Conservation (phyloP, 1,284 basidiomycete genomes). For the Trametes versicolor region DNA sequence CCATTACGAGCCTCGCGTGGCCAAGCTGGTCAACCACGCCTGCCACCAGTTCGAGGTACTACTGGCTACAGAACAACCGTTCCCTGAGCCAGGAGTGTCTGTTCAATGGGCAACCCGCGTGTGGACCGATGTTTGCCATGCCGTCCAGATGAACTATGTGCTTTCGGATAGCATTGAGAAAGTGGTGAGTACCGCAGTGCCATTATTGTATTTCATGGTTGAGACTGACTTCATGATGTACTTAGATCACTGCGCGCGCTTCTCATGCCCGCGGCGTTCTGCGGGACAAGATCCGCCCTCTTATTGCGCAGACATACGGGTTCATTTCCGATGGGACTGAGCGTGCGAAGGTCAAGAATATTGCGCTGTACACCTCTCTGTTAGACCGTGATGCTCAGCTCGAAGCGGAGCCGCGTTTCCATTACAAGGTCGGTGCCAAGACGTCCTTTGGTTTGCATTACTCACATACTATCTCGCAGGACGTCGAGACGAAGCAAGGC, state of each 20-base stretch:
- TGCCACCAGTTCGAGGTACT: conserved; percentile 16
- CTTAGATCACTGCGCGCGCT: conserved; percentile 4
- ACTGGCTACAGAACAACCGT: conserved; percentile 17
- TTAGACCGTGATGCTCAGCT: neutral
- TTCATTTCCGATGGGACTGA: neutral
- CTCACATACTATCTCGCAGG: neutral
- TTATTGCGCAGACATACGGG: neutral
- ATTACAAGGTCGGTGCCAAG: conserved; percentile 5
- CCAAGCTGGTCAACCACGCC: conserved; percentile 11
- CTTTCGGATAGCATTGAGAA: conserved; percentile 1
- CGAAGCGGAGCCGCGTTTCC: conserved; percentile 6
- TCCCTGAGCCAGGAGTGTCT: neutral
- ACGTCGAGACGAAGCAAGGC: neutral
- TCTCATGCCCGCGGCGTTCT: conserved; percentile 15
- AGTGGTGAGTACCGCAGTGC: neutral
- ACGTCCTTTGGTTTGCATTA: too few relatives aligned
- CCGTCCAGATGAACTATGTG: conserved; percentile 1
- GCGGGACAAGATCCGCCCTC: conserved; percentile 15
- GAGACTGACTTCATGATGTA: too few relatives aligned
- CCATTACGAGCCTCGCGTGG: conserved; percentile 9
- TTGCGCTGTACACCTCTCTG: neutral
- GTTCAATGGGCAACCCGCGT: conserved; percentile 5
- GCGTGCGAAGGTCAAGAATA: neutral
- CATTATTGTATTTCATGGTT: neutral
- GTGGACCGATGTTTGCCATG: neutral